Evolutionary conservation across 495 filamentous ascomycete genomes (phyloP), one percentile per base, ranked within the genome.

Genomic region (Glarea lozoyensis): DNA sequence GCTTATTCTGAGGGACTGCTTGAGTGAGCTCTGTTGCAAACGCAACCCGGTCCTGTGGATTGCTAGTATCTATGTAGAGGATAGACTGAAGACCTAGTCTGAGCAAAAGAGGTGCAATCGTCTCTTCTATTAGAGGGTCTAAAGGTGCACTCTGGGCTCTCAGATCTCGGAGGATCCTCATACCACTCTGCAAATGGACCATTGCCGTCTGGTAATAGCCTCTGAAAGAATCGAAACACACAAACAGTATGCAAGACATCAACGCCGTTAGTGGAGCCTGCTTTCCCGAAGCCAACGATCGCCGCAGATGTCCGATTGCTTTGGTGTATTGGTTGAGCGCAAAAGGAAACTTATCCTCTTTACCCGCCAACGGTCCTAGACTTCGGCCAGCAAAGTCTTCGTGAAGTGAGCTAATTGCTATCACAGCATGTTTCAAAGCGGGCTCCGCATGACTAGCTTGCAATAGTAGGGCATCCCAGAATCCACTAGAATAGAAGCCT

Each of bases 231-330:
- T 56, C 53, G 19, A 53, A 49, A 17, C 39, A 37, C 7, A 55
- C 44, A 17, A 55, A 55, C 0, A 55, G 48, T 3, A 51, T 46
- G 23, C 52, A 55, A 4, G 40, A 45, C 44, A 55, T 39, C 4
- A 55, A 23, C 1, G 44, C 43, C n/a, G 47, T 41, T 20, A 46
- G 10, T 13, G 48, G 37, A 3, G 37, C 30, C 10, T 47, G 43
- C 35, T 40, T 40, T 21, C 40, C 43, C 7, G 13, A 25, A 10
- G 34, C 16, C 1, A 54, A 40, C 2, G 47, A 40, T 11, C 35
- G 43, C 15, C 47, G 19, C 10, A 54, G 43, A 18, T 43, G 35
- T 11, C 23, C 27, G 15, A 54, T 47, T 4, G 52, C 46, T 36
- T 50, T 54, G 10, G 52, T 38, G 25, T 54, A 50, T 39, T 54